A percentile compares a stretch with the other conserved stretches of the same genome.
Evolutionary conservation across 2,329 filamentous ascomycete genomes (phyloP).

Genomic region (Trichoderma sp.): DNA sequence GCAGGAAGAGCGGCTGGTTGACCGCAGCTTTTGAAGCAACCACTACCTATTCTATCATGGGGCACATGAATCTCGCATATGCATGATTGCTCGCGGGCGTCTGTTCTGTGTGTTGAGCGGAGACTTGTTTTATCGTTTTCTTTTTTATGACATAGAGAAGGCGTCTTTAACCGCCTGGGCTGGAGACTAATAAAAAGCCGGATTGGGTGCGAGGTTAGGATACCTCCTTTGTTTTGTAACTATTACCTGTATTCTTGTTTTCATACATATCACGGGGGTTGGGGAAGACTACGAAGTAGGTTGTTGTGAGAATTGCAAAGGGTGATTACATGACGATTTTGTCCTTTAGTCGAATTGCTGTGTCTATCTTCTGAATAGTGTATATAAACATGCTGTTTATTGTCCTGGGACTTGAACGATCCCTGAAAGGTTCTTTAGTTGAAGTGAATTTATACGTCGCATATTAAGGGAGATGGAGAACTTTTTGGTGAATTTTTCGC

Average conservation of each 20-base stretch:
- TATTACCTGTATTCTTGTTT: constrained; percentile 11
- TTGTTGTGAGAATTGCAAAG: background rate
- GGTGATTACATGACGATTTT: background rate
- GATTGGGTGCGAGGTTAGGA: constrained; percentile 13
- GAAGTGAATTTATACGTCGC: background rate
- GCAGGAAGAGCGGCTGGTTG: constrained; percentile 7
- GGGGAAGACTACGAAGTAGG: background rate
- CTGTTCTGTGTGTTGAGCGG: constrained; percentile 19
- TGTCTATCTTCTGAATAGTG: background rate
- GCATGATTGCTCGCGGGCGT: constrained; percentile 17
- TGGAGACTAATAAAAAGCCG: constrained; percentile 13
- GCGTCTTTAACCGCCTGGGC: constrained; percentile 5
- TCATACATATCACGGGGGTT: background rate
- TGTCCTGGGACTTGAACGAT: background rate
- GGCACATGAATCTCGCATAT: constrained; percentile 2
- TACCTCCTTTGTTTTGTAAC: constrained; percentile 14
- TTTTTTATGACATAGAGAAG: constrained; percentile 21
- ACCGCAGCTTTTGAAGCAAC: constrained; percentile 4
- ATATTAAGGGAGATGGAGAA: rapidly evolving
- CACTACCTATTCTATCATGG: background rate
- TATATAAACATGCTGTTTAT: background rate
- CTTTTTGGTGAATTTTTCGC: background rate
- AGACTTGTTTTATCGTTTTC: background rate
- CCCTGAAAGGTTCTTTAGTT: background rate
- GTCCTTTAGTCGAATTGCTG: background rate